These are phyloP conservation scores for Fusarium penzigii DNA, from an alignment of 2,329 filamentous ascomycete species.

Conservation along the genomic window DNA sequence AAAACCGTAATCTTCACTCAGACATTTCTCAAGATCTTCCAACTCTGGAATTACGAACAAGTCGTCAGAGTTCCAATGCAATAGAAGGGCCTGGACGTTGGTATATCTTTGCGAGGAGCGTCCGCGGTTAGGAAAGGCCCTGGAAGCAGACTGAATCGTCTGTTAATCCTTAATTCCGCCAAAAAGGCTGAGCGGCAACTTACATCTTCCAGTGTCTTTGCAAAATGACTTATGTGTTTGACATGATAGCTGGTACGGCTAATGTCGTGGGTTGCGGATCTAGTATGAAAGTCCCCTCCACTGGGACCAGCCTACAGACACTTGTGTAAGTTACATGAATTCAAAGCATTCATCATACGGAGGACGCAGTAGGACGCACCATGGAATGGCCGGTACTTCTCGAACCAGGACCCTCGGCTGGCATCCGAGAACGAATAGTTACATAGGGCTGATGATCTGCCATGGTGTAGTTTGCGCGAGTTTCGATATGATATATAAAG, in stretches of 20 bases:
- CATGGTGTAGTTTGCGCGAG: conserved; percentile 32
- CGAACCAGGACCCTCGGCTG: conserved; percentile 46
- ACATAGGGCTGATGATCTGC: conserved; percentile 50
- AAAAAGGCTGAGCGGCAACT: conserved; percentile 25
- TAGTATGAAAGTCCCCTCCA: conserved; percentile 29
- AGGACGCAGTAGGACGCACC: conserved; percentile 39
- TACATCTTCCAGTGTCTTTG: conserved; percentile 56
- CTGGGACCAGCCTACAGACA: conserved; percentile 15
- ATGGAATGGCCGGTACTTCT: conserved; percentile 48
- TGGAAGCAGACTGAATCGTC: conserved; percentile 48
- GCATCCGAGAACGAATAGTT: conserved; percentile 52
- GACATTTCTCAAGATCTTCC: conserved; percentile 55
- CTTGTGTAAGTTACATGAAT: conserved; percentile 17
- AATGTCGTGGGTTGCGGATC: conserved; percentile 55
- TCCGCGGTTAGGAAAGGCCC: conserved; percentile 59
- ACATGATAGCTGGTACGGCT: conserved; percentile 60
- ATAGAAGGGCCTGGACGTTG: conserved; percentile 54
- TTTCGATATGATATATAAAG: background rate
- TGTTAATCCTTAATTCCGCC: conserved; percentile 4
- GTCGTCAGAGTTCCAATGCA: conserved; percentile 61
- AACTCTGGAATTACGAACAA: conserved; percentile 60
- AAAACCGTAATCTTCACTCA: conserved; percentile 57
- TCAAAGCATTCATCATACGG: background rate
- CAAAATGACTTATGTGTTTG: conserved; percentile 57
- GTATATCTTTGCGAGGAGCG: conserved; percentile 54